Base-by-base conservation (phyloP, 352 stramenopile species). In the Pythium monospermum region DNA sequence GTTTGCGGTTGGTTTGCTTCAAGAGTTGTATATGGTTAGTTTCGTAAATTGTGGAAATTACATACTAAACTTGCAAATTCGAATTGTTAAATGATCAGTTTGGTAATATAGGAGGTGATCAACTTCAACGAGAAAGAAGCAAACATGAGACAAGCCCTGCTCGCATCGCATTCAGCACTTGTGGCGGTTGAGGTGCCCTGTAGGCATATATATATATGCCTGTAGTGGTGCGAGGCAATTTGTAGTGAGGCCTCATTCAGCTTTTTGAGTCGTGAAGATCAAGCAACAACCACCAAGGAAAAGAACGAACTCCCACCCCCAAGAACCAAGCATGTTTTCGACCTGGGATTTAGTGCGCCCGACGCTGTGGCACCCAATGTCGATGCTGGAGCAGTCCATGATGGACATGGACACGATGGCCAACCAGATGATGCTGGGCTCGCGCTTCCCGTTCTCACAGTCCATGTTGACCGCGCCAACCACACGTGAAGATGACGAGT, bases 271-370 rank as follows among this genome's bases (percentile, higher is more conserved):
- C n/a, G n/a, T 31, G 3, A 21, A 21, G 35, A 13, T 41, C 35
- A 8, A 10, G 6, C 35, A 7, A 41, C 6, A n/a, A n/a, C 16
- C 18, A 28, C 26, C 23, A 35, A 35, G 30, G 8, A 8, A 4
- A 51, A 22, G 36, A 45, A 16, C 40, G 18, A 18, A 56, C 8
- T 10, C 19, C 7, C 22, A 54, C 0, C 43, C 23, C 11, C 45
- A 26, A 22, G 12, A 27, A 25, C 22, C 7, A 15, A 45, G 33
- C 36, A 84, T 81, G 69, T 76, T 88, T 55, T 83, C 79, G 7
- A 64, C 78, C 53, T 93, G 79, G 79, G 83, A 93, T 67, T 52
- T 86, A 30, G 83, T 90, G 36, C 83, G 76, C 28, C 77, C 80
- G 50, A 79, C 73, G 43, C 27, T 76, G 52, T 94, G 83, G 83